A percentile compares a stretch with the other conserved stretches of the same genome.
Evolutionary conservation across 192 early-diverging fungal species (phyloP).

Genomic region (Fimicolochytrium jonesii): DNA sequence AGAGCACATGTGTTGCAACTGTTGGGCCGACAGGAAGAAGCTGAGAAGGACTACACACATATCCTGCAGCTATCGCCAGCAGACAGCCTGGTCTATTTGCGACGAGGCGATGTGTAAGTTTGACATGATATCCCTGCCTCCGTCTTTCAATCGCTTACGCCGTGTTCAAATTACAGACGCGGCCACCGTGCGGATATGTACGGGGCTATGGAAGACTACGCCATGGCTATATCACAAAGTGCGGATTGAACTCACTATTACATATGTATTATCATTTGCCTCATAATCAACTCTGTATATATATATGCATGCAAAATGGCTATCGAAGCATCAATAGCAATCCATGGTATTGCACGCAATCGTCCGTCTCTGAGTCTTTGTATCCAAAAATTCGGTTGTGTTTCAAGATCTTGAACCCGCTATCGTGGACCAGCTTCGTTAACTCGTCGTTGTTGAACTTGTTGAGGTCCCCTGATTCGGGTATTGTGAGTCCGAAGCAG

Average conservation of each 20-base stretch:
- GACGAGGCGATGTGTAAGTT: conserved; percentile 42
- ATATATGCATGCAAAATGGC: no score
- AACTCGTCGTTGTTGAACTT: conserved; percentile 1
- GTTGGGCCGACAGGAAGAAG: conserved; percentile 33
- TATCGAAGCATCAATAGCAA: no score
- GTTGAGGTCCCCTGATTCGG: conserved; percentile 16
- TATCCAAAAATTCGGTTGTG: conserved; percentile 27
- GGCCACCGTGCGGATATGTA: conserved; percentile 26
- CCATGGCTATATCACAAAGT: conserved; percentile 28
- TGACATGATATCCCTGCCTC: not conserved
- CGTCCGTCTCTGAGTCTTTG: conserved; percentile 23
- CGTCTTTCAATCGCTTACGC: not conserved
- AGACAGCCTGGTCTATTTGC: conserved; percentile 30
- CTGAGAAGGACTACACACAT: conserved; percentile 40
- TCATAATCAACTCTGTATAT: no score
- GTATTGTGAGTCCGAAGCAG: conserved; percentile 22
- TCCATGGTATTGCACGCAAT: conserved; percentile 18
- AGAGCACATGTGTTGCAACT: conserved; percentile 33
- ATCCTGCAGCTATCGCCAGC: conserved; percentile 37
- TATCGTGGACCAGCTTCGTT: not conserved
- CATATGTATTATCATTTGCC: no score
- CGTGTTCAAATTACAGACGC: conserved; percentile 16
- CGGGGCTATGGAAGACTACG: conserved; percentile 46
- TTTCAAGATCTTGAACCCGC: conserved; percentile 11
- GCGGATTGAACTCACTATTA: no score